Percentiles rank a stretch among this genome's conserved stretches.
Conservation (phyloP, 2,329 filamentous ascomycete genomes). For the Botryotinia calthae region DNA sequence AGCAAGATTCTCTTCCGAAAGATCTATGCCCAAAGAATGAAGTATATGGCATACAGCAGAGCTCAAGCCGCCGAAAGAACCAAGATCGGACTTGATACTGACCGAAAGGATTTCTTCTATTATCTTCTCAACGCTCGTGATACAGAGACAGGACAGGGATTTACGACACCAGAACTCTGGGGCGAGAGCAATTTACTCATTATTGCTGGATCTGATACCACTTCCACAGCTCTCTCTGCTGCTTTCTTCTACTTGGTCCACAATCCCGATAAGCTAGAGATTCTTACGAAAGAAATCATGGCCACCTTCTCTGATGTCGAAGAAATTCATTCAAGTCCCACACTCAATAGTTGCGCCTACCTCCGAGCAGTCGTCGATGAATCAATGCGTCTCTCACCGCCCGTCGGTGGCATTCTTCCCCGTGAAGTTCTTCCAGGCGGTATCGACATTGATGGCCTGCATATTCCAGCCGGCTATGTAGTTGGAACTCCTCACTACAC, state of each 20-base stretch:
- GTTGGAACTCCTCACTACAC: conserved; percentile 47
- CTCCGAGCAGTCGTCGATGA: conserved; percentile 45
- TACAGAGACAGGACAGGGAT: conserved; percentile 59
- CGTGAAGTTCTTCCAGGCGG: conserved; percentile 32
- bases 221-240: conserved; percentile 41
- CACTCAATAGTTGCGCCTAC: conserved; percentile 41
- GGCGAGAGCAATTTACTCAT: conserved; percentile 31
- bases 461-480: conserved; percentile 43
- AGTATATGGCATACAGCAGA: conserved; percentile 70
- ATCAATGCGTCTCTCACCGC: conserved; percentile 34
- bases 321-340: conserved; percentile 37
- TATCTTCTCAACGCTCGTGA: conserved; percentile 70
- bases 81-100: conserved; percentile 56
- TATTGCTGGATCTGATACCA: conserved; percentile 43
- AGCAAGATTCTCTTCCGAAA: conserved; percentile 67
- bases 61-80: conserved; percentile 65
- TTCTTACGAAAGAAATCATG: conserved; percentile 34
- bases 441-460: conserved; percentile 32
- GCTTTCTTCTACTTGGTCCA: conserved; percentile 42
- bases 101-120: conserved; percentile 71
- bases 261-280: conserved; percentile 37
- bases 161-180: conserved; percentile 40
- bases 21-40: conserved; percentile 63
- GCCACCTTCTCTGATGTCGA: conserved; percentile 33
- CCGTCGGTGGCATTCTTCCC: conserved; percentile 29